Percentiles rank a stretch among this genome's conserved stretches.
These are phyloP conservation scores for Chrysopogon serrulatus DNA, from an alignment of 176 grass and related monocot genomes.

Conservation along the genomic window DNA sequence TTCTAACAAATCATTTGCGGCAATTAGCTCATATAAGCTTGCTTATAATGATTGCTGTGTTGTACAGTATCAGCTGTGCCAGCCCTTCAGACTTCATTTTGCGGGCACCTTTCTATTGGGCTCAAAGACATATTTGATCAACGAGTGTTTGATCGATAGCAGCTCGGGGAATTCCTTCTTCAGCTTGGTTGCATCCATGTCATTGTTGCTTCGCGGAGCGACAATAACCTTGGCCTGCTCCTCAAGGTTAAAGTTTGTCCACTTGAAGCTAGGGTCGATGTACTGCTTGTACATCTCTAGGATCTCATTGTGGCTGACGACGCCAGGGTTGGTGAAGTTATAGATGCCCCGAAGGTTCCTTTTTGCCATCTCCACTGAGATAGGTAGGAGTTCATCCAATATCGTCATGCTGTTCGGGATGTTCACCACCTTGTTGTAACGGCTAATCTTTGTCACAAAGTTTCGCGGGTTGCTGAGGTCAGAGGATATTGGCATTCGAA, in stretches of 20 bases:
- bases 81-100: constrained; percentile 31
- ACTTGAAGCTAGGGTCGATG: constrained; percentile 60
- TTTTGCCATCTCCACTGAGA: constrained; percentile 79
- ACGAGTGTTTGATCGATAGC: constrained; percentile 66
- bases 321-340: constrained; percentile 83
- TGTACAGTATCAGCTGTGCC: not conserved
- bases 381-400: constrained; percentile 75
- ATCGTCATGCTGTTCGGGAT: constrained; percentile 85
- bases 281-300: constrained; percentile 71
- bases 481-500: constrained; percentile 73
- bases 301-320: constrained; percentile 75
- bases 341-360: constrained; percentile 63
- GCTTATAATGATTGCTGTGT: not conserved
- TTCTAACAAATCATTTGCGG: not conserved
- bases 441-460: constrained; percentile 83
- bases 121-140: constrained; percentile 79
- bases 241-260: constrained; percentile 71
- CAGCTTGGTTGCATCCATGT: constrained; percentile 70
- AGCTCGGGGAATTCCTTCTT: constrained; percentile 71
- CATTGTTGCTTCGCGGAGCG: constrained; percentile 69
- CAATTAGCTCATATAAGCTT: constrained; percentile 31
- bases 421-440: constrained; percentile 75
- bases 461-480: constrained; percentile 75
- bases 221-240: constrained; percentile 84
- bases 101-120: constrained; percentile 65